Evolutionary conservation across 2,329 filamentous ascomycete species (phyloP).

Genomic region (Exophiala sp.): DNA sequence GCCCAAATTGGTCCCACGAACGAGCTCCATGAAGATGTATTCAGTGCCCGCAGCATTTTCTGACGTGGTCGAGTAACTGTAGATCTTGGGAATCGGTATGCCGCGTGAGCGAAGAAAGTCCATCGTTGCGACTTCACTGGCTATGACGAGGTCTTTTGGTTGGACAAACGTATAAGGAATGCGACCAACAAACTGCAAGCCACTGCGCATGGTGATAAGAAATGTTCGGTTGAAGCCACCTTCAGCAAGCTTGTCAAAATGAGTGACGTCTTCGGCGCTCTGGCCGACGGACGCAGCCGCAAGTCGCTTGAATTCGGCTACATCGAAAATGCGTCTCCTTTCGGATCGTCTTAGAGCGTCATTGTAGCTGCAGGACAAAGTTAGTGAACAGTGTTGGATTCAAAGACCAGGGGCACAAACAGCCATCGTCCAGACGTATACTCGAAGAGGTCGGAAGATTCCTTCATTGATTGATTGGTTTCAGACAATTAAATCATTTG

Average conservation of each 20-base stretch:
- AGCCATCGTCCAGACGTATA: not conserved
- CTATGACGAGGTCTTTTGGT: conserved; percentile 30
- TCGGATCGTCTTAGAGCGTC: not conserved
- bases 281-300: conserved; percentile 17
- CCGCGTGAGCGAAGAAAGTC: conserved; percentile 31
- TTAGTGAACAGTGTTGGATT: not conserved
- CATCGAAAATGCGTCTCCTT: conserved; percentile 19
- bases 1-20: conserved; percentile 32
- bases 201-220: conserved; percentile 31
- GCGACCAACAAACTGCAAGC: conserved; percentile 30
- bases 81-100: conserved; percentile 36
- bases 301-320: conserved; percentile 23
- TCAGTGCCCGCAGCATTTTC: conserved; percentile 37
- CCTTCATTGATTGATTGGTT: too few species aligned
- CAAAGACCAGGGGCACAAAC: not conserved
- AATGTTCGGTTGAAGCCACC: conserved; percentile 37
- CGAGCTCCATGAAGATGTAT: conserved; percentile 39
- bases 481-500: too few species aligned
- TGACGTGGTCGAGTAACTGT: conserved; percentile 32
- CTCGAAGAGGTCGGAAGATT: not conserved
- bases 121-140: conserved; percentile 38
- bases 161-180: conserved; percentile 34
- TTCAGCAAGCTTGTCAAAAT: conserved; percentile 34
- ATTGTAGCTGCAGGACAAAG: not conserved
- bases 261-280: conserved; percentile 15